A percentile compares a stretch with the other conserved stretches of the same genome.
Conservation (phyloP, 2,329 filamentous ascomycete genomes). For the Raffaelea albimanens region DNA sequence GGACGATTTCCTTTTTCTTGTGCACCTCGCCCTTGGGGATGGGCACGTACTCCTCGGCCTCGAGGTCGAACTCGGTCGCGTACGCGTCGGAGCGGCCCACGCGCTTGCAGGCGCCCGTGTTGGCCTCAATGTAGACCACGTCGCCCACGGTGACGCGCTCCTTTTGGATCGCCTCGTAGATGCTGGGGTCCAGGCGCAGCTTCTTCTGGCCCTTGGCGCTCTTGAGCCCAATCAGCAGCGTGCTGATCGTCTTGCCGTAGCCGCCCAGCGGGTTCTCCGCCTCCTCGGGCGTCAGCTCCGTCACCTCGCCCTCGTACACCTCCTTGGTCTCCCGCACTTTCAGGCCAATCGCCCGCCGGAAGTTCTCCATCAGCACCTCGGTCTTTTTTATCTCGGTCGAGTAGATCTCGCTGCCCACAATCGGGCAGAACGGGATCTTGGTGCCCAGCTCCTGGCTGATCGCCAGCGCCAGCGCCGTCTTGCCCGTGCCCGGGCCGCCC, state of each 20-base stretch:
- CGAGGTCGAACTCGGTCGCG: constrained; percentile 95
- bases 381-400: constrained; percentile 99
- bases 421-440: constrained; percentile 96
- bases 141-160: constrained; percentile 93
- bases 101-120: constrained; percentile 95
- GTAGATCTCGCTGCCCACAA: constrained; percentile 96
- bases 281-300: constrained; percentile 94
- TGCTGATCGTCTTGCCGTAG: constrained; percentile 96
- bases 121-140: constrained; percentile 98
- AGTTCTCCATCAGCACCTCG: constrained; percentile 98
- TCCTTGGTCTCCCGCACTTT: constrained; percentile 98
- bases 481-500: constrained; percentile 91
- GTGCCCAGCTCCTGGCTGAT: constrained; percentile 96
- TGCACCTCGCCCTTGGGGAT: constrained; percentile 98
- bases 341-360: constrained; percentile 88
- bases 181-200: constrained; percentile 89
- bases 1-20: constrained; percentile 99
- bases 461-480: constrained; percentile 90
- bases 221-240: constrained; percentile 87
- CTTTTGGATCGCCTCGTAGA: constrained; percentile 99
- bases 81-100: constrained; percentile 95
- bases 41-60: constrained; percentile 97
- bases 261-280: constrained; percentile 94
- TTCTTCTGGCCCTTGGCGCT: constrained; percentile 97
- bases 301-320: constrained; percentile 98